Conservation (phyloP, 179 eudicot species). For the Sideroxylon spinosum region DNA sequence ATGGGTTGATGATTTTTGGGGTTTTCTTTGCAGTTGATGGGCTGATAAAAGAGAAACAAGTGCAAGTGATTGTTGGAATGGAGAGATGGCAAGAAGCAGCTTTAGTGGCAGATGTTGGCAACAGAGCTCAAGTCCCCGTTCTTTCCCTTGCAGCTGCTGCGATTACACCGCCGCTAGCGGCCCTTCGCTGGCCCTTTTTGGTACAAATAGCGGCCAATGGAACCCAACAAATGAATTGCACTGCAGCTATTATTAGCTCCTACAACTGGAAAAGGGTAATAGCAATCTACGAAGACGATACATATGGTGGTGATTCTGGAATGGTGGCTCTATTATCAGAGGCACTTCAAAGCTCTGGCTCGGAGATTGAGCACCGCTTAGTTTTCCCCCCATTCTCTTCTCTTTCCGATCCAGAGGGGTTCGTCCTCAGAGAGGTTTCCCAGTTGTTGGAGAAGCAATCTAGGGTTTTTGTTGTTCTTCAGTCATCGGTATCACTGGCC, state of each 20-base stretch:
- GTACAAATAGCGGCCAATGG: slow-evolving; percentile 30
- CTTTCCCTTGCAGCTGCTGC: slow-evolving; percentile 14
- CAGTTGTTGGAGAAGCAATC: slow-evolving; percentile 24
- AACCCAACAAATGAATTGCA: slow-evolving; percentile 23
- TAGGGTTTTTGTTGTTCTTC: slow-evolving; percentile 48
- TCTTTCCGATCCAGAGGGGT: slow-evolving; percentile 25
- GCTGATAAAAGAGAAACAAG: slow-evolving; percentile 24
- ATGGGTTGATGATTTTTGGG: no score
- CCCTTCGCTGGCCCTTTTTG: slow-evolving; percentile 37
- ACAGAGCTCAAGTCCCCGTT: slow-evolving; percentile 29
- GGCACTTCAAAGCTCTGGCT: slow-evolving; percentile 28
- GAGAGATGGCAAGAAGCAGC: slow-evolving; percentile 34
- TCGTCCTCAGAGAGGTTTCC: slow-evolving; percentile 16
- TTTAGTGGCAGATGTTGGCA: slow-evolving; percentile 36
- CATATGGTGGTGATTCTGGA: slow-evolving; percentile 31
- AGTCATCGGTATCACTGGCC: slow-evolving; percentile 31
- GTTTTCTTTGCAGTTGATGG: slow-evolving; percentile 21
- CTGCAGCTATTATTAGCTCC: slow-evolving; percentile 23
- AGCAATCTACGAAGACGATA: slow-evolving; percentile 38
- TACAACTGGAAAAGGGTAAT: slow-evolving; percentile 44
- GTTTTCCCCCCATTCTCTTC: slow-evolving; percentile 34
- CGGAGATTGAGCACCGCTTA: slow-evolving; percentile 28
- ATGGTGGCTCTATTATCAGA: slow-evolving; percentile 25
- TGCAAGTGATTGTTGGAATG: slow-evolving; percentile 22
- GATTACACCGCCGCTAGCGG: slow-evolving; percentile 6